Base-by-base conservation (phyloP, 139 green algal species). In the Micromonas commoda region DNA sequence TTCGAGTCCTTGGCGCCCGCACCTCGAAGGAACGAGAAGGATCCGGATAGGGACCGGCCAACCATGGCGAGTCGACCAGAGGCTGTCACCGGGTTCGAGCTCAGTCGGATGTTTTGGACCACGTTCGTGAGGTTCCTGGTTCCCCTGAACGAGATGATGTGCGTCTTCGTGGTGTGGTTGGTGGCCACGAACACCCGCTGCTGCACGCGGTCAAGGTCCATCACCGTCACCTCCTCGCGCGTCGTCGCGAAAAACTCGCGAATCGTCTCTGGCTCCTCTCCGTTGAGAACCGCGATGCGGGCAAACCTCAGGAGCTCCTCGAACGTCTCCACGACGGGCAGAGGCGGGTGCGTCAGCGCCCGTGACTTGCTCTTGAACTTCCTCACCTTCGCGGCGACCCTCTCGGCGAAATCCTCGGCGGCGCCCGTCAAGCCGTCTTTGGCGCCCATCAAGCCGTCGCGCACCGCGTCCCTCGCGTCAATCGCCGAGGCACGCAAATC, bases 281-380 rank as follows among this genome's bases (percentile, higher is more conserved):
- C 31, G 38, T 78, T 78, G 33, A 78, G 26, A 2, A 21, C 19
- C 26, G 72, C 72, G 16, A 78, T 69, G 5, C 54, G 21, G 20
- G 72, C 54, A 21, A 70, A n/a, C 61, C 57, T 1, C 24, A 51
- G 31, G 16, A 81, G 76, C 39, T 81, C 76, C 19, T 77, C 65
- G 39, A 81, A 75, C 20, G 29, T 64, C n/a, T 38, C 29, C 1
- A 81, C 76, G 2, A 81, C 66, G 16, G 76, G 76, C 1, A 81
- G 45, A 9, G 45, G 45, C 45, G 45, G 45, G 45, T 57, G 16
- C 45, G 45, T 57, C 45, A 57, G 45, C 45, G 9, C 45, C 9
- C 45, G 45, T 57, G 9, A 9, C 45, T 57, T 57, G 45, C 9
- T 16, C 45, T 16, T 9, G 9, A 57, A 16, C 45, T 57, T 57